phyloP scores from a whole-genome alignment of 352 stramenopile species.

The Globisporangium viniferum region DNA sequence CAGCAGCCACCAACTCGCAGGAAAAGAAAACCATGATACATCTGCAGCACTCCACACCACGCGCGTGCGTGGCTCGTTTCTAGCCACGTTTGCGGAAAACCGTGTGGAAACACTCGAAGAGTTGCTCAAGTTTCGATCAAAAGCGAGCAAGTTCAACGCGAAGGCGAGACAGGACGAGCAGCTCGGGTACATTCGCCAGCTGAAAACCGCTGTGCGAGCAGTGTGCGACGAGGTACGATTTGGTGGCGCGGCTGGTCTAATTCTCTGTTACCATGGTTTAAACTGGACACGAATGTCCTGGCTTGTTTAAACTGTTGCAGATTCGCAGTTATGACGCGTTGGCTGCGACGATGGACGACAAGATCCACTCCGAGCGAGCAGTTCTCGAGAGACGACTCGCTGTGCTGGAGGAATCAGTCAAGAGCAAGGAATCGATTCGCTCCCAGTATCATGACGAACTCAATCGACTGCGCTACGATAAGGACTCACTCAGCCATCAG shows the following conservation, averaged over 20 bases:
- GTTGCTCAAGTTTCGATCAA: slow-evolving; percentile 50
- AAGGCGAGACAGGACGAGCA: slow-evolving; percentile 62
- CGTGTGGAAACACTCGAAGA: slow-evolving; percentile 40
- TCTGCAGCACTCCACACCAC: not conserved
- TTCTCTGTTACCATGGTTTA: not conserved
- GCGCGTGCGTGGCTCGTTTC: slow-evolving; percentile 35
- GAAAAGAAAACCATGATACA: slow-evolving; percentile 20
- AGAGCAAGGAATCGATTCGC: slow-evolving; percentile 22
- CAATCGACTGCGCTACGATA: slow-evolving; percentile 26
- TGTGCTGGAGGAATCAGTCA: slow-evolving; percentile 33
- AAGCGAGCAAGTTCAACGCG: slow-evolving; percentile 68
- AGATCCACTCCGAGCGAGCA: slow-evolving; percentile 28
- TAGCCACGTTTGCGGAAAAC: slow-evolving; percentile 29
- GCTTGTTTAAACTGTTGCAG: slow-evolving; percentile 14
- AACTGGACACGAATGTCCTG: not conserved
- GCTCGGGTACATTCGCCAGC: slow-evolving; percentile 48
- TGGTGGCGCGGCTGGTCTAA: not conserved
- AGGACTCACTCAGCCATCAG: slow-evolving; percentile 20
- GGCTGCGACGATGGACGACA: slow-evolving; percentile 32
- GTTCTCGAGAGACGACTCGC: slow-evolving; percentile 32
- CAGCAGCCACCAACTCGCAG: not conserved
- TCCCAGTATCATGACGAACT: slow-evolving; percentile 33
- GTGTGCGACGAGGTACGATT: slow-evolving; percentile 32
- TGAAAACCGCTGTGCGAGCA: slow-evolving; percentile 39
- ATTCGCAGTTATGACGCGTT: slow-evolving; percentile 32